Evolutionary conservation across 2,329 filamentous ascomycete species (phyloP), one percentile per base, ranked within the genome.

Genomic region (Dothiorella sarmentorum): DNA sequence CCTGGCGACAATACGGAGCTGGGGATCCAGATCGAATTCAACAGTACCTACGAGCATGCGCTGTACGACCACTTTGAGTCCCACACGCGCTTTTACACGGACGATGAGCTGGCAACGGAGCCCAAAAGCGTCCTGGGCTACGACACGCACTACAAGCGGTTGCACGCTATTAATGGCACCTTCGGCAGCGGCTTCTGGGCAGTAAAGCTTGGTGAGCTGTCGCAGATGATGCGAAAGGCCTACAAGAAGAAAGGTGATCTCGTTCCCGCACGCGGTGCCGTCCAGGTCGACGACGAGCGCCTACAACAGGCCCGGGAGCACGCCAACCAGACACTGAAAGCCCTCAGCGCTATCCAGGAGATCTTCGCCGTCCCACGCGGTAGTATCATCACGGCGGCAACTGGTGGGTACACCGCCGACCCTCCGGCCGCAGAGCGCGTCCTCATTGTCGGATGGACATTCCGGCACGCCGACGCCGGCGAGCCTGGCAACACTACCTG

Each of bases 171-270:
- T 7, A 31, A 51, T 10, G 58, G 49, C 26, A 64, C 63, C 1
- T 79, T 80, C 52, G 74, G 75, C 2, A 76, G 74, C 47, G 66
- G 63, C 2, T 79, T 78, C 60, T 79, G 76, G 76, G 76, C 73
- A 1, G 26, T 33, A 35, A 27, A 56, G 31, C 17, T 59, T 29
- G 18, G 64, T 53, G 40, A 51, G 63, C 18, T 61, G 56, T 44
- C 60, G 62, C 18, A 33, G 17, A 56, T 47, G 7, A 56, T 60
- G 59, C 43, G 55, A n/a, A 52, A 44, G n/a, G 43, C 42, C 24
- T 47, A 60, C 43, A 59, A 55, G 40, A 60, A 57, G 35, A 45
- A 40, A 15, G 56, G 43, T 7, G 44, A 45, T 11, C 35, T 60
- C 49, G 49, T 59, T 4, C 57, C 57, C 10, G 49, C 37, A 18